These are phyloP conservation scores for Thelephora terrestris DNA, from an alignment of 1,284 basidiomycete genomes.

Conservation along the genomic window DNA sequence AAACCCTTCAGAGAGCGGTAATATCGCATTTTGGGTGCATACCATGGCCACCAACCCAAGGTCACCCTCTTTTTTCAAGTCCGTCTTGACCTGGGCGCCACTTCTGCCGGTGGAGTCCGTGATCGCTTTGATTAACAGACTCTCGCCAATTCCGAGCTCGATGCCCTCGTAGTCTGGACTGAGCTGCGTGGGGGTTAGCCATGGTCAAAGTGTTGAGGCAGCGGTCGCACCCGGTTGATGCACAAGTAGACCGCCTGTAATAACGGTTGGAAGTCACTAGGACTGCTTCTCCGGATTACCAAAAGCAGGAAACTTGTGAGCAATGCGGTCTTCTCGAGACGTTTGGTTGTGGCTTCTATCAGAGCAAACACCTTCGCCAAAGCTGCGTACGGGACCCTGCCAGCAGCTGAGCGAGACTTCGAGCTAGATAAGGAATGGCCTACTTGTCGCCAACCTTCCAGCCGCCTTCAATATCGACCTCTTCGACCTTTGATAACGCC, in stretches of 20 bases:
- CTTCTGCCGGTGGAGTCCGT: constrained; percentile 90
- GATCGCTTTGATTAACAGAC: constrained; percentile 91
- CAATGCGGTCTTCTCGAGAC: constrained; percentile 85
- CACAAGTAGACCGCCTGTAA: constrained; percentile 92
- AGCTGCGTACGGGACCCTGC: constrained; percentile 83
- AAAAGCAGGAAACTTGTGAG: constrained; percentile 84
- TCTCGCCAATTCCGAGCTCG: constrained; percentile 96
- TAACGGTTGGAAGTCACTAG: constrained; percentile 61
- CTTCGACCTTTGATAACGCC: constrained; percentile 48
- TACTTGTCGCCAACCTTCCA: constrained; percentile 87
- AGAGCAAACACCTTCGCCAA: constrained; percentile 82
- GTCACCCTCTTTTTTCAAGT: constrained; percentile 92
- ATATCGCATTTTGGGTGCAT: constrained; percentile 11
- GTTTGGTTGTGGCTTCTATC: constrained; percentile 94
- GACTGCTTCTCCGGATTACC: constrained; percentile 77
- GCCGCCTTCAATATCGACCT: constrained; percentile 74
- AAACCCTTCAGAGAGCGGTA: background rate
- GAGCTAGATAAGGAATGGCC: constrained; percentile 23
- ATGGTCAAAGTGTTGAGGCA: background rate
- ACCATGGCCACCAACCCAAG: constrained; percentile 94
- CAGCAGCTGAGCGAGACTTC: background rate
- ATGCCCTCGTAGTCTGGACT: constrained; percentile 95
- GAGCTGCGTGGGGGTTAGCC: constrained; percentile 39
- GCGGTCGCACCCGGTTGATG: constrained; percentile 76
- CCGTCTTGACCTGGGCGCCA: constrained; percentile 75